Conservation (phyloP, 1,139 yeast genomes). For the Yamadazyma dendronema region DNA sequence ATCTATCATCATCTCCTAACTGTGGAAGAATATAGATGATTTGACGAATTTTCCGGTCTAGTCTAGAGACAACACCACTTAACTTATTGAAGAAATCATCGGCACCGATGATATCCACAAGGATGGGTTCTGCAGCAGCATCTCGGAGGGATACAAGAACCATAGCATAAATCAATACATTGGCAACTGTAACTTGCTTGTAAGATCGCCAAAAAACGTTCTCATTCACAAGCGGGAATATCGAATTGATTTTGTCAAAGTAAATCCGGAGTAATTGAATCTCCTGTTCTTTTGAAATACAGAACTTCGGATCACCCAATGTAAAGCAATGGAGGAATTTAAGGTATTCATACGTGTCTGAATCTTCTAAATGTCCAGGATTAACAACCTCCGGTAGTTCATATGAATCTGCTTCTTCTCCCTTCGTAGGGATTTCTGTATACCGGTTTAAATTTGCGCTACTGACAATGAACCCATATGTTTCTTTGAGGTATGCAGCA, state of each 20-base stretch:
- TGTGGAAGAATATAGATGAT: conserved; percentile 23
- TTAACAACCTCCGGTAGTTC: conserved; percentile 7
- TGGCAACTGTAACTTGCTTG: conserved; percentile 20
- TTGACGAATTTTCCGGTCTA: conserved; percentile 30
- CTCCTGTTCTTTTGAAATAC: conserved; percentile 22
- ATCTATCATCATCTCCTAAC: conserved; percentile 37
- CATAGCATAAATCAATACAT: conserved; percentile 27
- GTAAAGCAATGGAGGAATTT: conserved; percentile 34
- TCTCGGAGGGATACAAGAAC: conserved; percentile 30
- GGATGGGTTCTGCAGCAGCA: conserved; percentile 26
- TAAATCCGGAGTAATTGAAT: conserved; percentile 24
- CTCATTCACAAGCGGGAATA: conserved; percentile 34
- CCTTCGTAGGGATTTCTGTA: conserved; percentile 1
- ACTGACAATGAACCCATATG: conserved; percentile 1
- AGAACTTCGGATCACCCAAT: conserved; percentile 23
- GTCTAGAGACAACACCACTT: conserved; percentile 18
- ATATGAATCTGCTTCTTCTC: background rate
- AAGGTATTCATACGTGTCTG: conserved; percentile 10
- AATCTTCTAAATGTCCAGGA: conserved; percentile 9
- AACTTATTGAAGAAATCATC: conserved; percentile 16
- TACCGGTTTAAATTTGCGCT: background rate
- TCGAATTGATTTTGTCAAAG: conserved; percentile 32
- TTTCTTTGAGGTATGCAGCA: conserved; percentile 1
- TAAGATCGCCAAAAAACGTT: conserved; percentile 29
- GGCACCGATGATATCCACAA: conserved; percentile 19